Evolutionary conservation across 306 rosid genomes (phyloP).

Genomic region (Cucurbita argyrosperma): DNA sequence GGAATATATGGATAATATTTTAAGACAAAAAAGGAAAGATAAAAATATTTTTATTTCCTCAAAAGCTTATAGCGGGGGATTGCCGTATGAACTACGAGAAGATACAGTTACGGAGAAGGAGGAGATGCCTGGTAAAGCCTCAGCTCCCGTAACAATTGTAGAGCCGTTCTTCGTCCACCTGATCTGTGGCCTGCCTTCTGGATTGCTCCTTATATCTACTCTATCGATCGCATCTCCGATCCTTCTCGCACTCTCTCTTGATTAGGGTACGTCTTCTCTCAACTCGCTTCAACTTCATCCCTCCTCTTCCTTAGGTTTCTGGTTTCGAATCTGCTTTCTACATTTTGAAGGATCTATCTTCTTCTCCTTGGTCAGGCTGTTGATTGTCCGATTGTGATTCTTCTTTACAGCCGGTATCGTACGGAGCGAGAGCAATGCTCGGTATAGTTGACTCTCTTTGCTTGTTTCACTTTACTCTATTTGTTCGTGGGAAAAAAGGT

Average conservation of each 20-base stretch:
- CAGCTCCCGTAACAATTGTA: neutral
- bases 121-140: no score
- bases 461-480: neutral
- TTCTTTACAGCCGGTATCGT: slow-evolving; percentile 33
- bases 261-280: slow-evolving; percentile 19
- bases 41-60: no score
- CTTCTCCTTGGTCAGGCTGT: slow-evolving; percentile 12
- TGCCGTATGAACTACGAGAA: neutral
- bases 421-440: slow-evolving; percentile 21
- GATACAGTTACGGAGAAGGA: neutral
- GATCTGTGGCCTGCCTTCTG: slow-evolving; percentile 16
- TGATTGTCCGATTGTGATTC: slow-evolving; percentile 29
- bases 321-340: neutral
- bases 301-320: neutral
- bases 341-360: neutral
- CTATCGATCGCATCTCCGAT: slow-evolving; percentile 27
- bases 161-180: slow-evolving; percentile 18
- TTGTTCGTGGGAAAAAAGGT: neutral
- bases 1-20: no score
- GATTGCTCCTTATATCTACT: slow-evolving; percentile 15
- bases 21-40: no score
- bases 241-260: slow-evolving; percentile 25
- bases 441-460: slow-evolving; percentile 6
- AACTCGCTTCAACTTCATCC: neutral
- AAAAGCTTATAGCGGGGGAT: no score